Base-by-base conservation (phyloP, 164 flowering plant species). In the Amborella trichopoda region DNA sequence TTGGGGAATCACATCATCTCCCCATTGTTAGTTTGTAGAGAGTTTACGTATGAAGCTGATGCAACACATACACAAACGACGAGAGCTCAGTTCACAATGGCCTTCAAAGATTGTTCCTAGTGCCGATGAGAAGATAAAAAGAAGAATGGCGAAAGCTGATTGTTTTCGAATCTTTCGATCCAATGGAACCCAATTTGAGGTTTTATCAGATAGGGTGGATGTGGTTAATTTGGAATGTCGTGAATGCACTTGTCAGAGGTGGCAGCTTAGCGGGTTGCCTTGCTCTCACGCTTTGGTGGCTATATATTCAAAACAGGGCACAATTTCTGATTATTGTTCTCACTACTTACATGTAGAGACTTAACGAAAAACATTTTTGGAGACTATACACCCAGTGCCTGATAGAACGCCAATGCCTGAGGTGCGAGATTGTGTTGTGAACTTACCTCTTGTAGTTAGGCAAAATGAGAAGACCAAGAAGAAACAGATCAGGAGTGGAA, bases 261-360 rank as follows among this genome's bases (percentile, higher is more conserved):
- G 98, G 95, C 94, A 90, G 57, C 68, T 83, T 14, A 86, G 77
- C 64, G 98, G 98, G 25, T 48, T 86, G 45, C 95, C 98, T 17
- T 90, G 98, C 73, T 94, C 98, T 13, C 98, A 90, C 67, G 95
- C 93, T 37, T 91, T 84, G 25, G 98, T 94, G 21, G 98, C 98
- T 13, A 84, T 90, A n/a, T 63, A 86, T 32, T 90, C 98, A 22
- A 66, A 76, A 49, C 76, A 78, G 46, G 76, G 69, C 28, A 67
- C 71, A 54, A 66, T 61, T 13, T 74, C 68, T 42, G n/a, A 64
- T 16, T 76, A 71, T 52, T 76, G 74, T n/a, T 76, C 73, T 41
- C 70, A 40, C 55, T 76, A 78, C 61, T 73, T 76, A 45, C 71
- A 74, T 5, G 71, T 67, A 1, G 71, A 52, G 5, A 76, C 69